A percentile compares a stretch with the other conserved stretches of the same genome.
These are phyloP conservation scores for Dactylellina haptotyla DNA, from an alignment of 2,329 filamentous ascomycete species.

Conservation along the genomic window DNA sequence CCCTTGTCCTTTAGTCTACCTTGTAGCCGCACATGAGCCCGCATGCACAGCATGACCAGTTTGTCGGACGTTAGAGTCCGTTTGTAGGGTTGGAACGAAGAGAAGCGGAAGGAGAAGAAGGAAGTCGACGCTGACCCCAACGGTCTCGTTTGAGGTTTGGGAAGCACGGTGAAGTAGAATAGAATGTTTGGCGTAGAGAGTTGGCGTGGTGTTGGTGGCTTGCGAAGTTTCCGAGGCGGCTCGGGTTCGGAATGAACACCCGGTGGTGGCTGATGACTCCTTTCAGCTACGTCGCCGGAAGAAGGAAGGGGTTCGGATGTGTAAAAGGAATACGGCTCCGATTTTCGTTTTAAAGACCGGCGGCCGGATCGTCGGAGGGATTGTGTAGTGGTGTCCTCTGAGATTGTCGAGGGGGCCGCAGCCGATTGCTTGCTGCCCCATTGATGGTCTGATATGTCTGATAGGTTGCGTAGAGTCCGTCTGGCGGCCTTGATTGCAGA, in stretches of 20 bases:
- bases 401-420: background rate
- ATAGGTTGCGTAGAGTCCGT: conserved; percentile 16
- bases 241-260: too few relatives aligned
- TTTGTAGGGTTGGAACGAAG: background rate
- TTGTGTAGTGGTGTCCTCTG: background rate
- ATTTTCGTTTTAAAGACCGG: background rate
- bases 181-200: conserved; percentile 3
- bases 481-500: conserved; percentile 32
- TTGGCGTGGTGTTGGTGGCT: conserved; percentile 4
- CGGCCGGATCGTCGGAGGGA: background rate
- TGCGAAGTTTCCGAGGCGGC: conserved; percentile 11
- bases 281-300: too few relatives aligned
- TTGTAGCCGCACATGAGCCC: conserved; percentile 17
- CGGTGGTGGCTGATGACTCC: background rate
- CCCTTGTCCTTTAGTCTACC: background rate
- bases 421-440: conserved; percentile 7
- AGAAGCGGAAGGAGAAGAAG: conserved; percentile 14
- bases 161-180: conserved; percentile 43
- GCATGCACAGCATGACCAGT: conserved; percentile 47
- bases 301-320: background rate
- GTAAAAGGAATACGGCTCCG: background rate
- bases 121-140: background rate
- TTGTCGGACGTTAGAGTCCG: conserved; percentile 32
- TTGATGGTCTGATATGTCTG: conserved; percentile 38
- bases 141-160: conserved; percentile 10